Conservation (phyloP, 129 eudicot species). For the Heracleum sosnowskyi region DNA sequence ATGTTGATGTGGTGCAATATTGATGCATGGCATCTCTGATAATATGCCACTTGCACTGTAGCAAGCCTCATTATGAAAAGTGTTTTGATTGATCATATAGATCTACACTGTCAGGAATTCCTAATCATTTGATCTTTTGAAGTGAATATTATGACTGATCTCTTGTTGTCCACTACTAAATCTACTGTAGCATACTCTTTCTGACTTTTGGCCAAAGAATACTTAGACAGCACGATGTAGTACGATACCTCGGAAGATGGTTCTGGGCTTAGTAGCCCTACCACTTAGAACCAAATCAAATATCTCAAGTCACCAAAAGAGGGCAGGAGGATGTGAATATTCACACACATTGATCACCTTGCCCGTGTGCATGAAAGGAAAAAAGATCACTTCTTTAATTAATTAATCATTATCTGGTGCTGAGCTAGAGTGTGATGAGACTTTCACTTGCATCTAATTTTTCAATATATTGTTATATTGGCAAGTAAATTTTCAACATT, state of each 20-base stretch:
- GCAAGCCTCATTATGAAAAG: no score
- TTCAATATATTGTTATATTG: neutral
- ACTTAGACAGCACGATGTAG: neutral
- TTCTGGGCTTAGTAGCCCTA: neutral
- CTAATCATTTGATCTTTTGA: neutral
- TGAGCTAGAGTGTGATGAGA: neutral
- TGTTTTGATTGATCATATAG: neutral
- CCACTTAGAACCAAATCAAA: neutral
- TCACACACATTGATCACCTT: neutral
- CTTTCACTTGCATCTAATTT: neutral
- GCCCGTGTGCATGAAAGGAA: neutral
- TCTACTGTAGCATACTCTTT: neutral
- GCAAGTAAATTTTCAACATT: neutral
- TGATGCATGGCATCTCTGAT: no score
- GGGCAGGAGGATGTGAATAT: no score
- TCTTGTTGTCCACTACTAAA: neutral
- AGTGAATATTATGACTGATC: neutral
- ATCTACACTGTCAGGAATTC: neutral
- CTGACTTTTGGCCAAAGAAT: neutral
- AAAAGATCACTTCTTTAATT: neutral
- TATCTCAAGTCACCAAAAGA: no score
- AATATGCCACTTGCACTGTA: no score
- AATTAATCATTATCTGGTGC: neutral
- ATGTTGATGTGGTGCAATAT: no score
- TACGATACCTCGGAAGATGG: neutral